Percentiles rank a stretch among this genome's conserved stretches.
Evolutionary conservation across 2,329 filamentous ascomycete genomes (phyloP).

Genomic region (Penicillium corylophilum): DNA sequence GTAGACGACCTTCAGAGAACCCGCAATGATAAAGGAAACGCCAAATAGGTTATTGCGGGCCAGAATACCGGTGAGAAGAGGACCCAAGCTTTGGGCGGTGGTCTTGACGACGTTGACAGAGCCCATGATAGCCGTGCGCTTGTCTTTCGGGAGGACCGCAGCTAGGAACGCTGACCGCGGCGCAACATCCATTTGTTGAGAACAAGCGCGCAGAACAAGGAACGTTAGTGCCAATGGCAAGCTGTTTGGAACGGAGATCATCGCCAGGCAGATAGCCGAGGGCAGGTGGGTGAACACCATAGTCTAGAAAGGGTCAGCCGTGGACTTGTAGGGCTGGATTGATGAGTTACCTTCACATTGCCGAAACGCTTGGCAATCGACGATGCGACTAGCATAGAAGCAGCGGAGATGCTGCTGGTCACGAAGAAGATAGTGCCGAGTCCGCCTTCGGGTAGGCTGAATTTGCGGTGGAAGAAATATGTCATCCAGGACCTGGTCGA

Average conservation of each 20-base stretch:
- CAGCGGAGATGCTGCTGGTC: slow-evolving; percentile 43
- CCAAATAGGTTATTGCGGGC: slow-evolving; percentile 59
- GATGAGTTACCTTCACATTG: slow-evolving; percentile 44
- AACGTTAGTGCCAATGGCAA: slow-evolving; percentile 58
- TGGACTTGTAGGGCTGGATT: neutral
- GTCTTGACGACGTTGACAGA: slow-evolving; percentile 70
- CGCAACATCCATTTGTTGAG: slow-evolving; percentile 68
- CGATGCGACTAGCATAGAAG: slow-evolving; percentile 52
- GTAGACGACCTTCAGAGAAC: slow-evolving; percentile 60
- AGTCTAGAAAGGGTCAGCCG: slow-evolving; percentile 48
- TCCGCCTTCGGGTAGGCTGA: slow-evolving; percentile 51
- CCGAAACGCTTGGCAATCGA: slow-evolving; percentile 66
- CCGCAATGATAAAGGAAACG: slow-evolving; percentile 63
- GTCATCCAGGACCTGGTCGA: slow-evolving; percentile 48
- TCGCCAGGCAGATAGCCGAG: slow-evolving; percentile 62
- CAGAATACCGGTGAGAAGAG: slow-evolving; percentile 63
- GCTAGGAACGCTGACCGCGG: slow-evolving; percentile 70
- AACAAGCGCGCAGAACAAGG: slow-evolving; percentile 61
- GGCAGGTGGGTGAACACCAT: slow-evolving; percentile 76
- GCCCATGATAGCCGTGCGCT: slow-evolving; percentile 72
- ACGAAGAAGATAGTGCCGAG: slow-evolving; percentile 56
- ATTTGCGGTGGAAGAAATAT: slow-evolving; percentile 58
- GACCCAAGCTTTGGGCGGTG: slow-evolving; percentile 60
- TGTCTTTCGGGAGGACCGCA: slow-evolving; percentile 60
- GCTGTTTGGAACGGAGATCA: slow-evolving; percentile 60